Percentiles rank a stretch among this genome's conserved stretches.
Conservation (phyloP, 768 basidiomycete species). For the Tulasnella sp. region DNA sequence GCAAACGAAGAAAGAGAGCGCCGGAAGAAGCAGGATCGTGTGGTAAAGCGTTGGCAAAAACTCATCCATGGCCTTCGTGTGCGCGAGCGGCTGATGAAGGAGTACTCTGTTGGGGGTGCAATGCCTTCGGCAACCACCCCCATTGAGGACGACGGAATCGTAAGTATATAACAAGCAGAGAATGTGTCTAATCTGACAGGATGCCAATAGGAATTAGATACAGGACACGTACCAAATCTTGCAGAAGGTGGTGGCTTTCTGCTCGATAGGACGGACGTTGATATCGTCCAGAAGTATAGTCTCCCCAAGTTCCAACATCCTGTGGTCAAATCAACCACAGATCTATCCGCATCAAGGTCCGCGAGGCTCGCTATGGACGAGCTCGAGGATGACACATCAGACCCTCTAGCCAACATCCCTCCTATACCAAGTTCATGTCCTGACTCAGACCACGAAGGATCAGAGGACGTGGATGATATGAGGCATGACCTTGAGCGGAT, state of each 20-base stretch:
- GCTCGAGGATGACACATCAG: background rate
- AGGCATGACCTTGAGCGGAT: background rate
- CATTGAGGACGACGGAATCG: background rate
- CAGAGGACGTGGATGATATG: background rate
- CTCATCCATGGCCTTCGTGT: constrained; percentile 84
- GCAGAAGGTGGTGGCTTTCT: constrained; percentile 46
- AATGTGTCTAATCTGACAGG: background rate
- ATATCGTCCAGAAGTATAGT: constrained; percentile 60
- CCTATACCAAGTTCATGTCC: background rate
- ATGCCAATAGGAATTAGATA: background rate
- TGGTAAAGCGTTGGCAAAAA: constrained; percentile 77
- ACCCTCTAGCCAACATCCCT: background rate
- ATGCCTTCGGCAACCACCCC: background rate
- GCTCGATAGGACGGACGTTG: constrained; percentile 45
- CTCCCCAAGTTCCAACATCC: constrained; percentile 38
- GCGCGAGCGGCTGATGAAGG: constrained; percentile 58
- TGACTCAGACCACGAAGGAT: background rate
- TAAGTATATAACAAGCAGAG: background rate
- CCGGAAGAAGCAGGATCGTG: constrained; percentile 63
- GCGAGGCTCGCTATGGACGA: background rate
- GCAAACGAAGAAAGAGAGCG: constrained; percentile 66
- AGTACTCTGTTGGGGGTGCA: constrained; percentile 43
- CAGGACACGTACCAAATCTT: constrained; percentile 17
- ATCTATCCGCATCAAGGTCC: background rate
- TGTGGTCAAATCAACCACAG: background rate